A percentile compares a stretch with the other conserved stretches of the same genome.
Evolutionary conservation across 345 rosid species (phyloP).

Genomic region (Sisymbrium altissimum): DNA sequence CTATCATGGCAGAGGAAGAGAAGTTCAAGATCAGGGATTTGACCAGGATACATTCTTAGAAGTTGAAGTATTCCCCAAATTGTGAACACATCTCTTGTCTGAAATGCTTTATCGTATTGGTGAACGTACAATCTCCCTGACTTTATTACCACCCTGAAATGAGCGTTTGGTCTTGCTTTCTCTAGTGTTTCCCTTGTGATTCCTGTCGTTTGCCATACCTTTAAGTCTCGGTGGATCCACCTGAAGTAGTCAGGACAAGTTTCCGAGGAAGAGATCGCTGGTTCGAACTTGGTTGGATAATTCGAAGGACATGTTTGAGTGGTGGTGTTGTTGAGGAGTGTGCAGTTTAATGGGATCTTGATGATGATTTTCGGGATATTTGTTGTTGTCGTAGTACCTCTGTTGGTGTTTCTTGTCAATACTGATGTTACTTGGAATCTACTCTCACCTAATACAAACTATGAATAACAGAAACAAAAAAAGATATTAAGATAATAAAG

Average conservation of each 20-base stretch:
- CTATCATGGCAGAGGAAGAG: constrained; percentile 47
- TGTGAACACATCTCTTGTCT: constrained; percentile 59
- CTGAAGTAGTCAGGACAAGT: constrained; percentile 65
- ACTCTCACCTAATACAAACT: constrained; percentile 30
- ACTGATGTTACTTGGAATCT: constrained; percentile 16
- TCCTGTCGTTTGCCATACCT: constrained; percentile 45
- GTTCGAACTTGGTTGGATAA: not conserved
- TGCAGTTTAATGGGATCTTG: constrained; percentile 34
- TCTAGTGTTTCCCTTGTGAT: constrained; percentile 51
- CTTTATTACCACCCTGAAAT: constrained; percentile 47
- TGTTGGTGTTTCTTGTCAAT: constrained; percentile 9
- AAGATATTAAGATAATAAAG: not conserved
- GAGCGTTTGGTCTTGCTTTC: constrained; percentile 36
- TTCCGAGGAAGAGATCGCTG: not conserved
- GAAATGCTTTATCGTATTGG: constrained; percentile 33
- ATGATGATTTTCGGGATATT: not conserved
- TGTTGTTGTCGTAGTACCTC: not conserved
- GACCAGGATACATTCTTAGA: constrained; percentile 56
- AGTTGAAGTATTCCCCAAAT: constrained; percentile 72
- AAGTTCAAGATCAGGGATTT: constrained; percentile 60
- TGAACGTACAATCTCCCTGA: constrained; percentile 48
- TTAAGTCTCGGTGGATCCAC: constrained; percentile 59
- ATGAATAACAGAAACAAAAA: not conserved
- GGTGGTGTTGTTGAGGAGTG: not conserved
- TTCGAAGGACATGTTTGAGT: constrained; percentile 35